These are phyloP conservation scores for Didymella keratinophila DNA, from an alignment of 2,329 filamentous ascomycete species.

Conservation along the genomic window DNA sequence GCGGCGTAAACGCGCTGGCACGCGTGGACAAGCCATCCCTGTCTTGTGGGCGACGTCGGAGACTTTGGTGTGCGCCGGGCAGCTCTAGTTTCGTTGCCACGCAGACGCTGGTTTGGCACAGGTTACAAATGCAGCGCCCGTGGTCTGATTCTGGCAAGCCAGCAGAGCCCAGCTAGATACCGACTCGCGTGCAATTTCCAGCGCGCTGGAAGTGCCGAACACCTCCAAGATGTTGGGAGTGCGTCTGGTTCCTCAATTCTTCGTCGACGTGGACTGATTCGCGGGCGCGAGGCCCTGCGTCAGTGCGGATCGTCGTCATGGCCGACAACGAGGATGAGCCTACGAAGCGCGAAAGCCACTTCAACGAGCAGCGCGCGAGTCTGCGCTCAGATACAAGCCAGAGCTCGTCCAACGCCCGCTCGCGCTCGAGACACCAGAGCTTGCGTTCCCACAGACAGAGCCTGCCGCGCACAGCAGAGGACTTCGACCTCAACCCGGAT, in stretches of 20 bases:
- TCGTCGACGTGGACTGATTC: neutral
- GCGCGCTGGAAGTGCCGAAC: neutral
- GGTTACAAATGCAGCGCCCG: slow-evolving; percentile 6
- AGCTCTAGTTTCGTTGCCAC: neutral
- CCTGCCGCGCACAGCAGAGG: slow-evolving; percentile 9
- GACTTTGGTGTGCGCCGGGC: slow-evolving; percentile 2
- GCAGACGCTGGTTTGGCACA: slow-evolving; percentile 1
- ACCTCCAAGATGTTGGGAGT: neutral
- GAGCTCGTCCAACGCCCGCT: slow-evolving; percentile 25
- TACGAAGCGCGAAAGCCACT: slow-evolving; percentile 41
- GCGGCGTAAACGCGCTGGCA: neutral
- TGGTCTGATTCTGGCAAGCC: slow-evolving; percentile 1
- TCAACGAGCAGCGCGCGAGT: slow-evolving; percentile 46
- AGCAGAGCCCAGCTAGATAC: slow-evolving; percentile 1
- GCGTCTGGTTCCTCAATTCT: neutral
- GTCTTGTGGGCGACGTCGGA: neutral
- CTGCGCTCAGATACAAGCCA: slow-evolving; percentile 32
- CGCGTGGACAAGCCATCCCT: neutral
- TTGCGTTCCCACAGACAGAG: slow-evolving; percentile 11
- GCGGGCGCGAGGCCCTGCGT: slow-evolving; percentile 12
- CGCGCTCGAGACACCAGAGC: slow-evolving; percentile 25
- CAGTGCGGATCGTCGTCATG: slow-evolving; percentile 24
- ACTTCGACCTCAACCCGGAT: slow-evolving; percentile 19
- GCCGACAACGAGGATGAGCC: slow-evolving; percentile 38
- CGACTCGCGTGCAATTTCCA: slow-evolving; percentile 10